Percentiles rank a stretch among this genome's conserved stretches.
Conservation (phyloP, 306 rosid species). For the Aeschynomene evenia region DNA sequence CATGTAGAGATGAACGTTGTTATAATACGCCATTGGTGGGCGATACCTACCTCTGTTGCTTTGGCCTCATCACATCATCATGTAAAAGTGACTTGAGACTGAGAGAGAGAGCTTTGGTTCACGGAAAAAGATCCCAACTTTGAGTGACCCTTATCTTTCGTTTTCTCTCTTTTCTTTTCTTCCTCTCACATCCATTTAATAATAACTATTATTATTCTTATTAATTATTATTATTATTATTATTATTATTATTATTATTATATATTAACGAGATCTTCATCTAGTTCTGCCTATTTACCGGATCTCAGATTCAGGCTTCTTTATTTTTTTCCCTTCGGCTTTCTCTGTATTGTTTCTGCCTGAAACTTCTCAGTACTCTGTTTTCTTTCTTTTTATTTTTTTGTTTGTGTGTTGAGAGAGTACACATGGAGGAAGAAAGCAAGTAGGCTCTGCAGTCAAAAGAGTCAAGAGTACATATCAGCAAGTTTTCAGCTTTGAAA, state of each 20-base stretch:
- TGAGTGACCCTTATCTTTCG: constrained; percentile 29
- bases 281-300: constrained; percentile 15
- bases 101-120: constrained; percentile 3
- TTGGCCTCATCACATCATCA: constrained; percentile 32
- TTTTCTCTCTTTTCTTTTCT: constrained; percentile 23
- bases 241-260: background rate
- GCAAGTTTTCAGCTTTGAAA: constrained; percentile 9
- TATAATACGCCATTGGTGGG: constrained; percentile 31
- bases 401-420: background rate
- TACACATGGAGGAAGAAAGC: background rate
- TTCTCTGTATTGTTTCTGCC: background rate
- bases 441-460: constrained; percentile 2
- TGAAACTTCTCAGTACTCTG: background rate
- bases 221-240: background rate
- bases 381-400: background rate
- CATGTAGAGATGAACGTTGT: too few relatives aligned
- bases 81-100: background rate
- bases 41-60: background rate
- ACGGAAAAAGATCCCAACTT: constrained; percentile 41
- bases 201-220: too few relatives aligned
- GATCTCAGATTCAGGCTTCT: constrained; percentile 39
- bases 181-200: background rate
- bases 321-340: background rate
- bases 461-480: background rate
- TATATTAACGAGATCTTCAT: constrained; percentile 26